phyloP scores from a whole-genome alignment of 352 stramenopile genomes.

The Phytophthora brassicae region DNA sequence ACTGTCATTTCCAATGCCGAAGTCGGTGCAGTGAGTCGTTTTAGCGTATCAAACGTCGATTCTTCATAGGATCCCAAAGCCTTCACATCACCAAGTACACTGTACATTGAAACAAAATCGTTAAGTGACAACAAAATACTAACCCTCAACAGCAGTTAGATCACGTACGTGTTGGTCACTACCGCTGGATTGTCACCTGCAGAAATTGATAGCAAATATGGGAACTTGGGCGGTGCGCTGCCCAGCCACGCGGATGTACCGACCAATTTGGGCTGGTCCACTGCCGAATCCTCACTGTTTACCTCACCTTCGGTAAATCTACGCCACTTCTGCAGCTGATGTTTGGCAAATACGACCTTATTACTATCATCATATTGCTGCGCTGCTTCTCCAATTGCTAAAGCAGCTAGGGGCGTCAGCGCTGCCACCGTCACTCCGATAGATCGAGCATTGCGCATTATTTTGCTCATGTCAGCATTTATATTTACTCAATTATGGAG shows the following conservation, averaged over 20 bases:
- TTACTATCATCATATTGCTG: constrained; percentile 43
- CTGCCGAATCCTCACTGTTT: neutral
- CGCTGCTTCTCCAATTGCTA: constrained; percentile 42
- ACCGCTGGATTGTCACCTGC: constrained; percentile 48
- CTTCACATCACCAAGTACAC: constrained; percentile 25
- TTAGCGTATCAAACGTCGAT: constrained; percentile 36
- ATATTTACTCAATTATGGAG: too few species aligned
- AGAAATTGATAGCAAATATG: constrained; percentile 63
- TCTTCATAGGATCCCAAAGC: constrained; percentile 44
- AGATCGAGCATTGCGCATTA: constrained; percentile 18
- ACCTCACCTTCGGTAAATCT: neutral
- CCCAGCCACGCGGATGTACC: constrained; percentile 44
- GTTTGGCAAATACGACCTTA: constrained; percentile 38
- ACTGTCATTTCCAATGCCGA: constrained; percentile 24
- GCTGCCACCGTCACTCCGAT: constrained; percentile 26
- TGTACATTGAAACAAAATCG: constrained; percentile 11
- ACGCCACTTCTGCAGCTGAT: constrained; percentile 36
- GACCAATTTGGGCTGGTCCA: constrained; percentile 1
- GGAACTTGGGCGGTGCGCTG: constrained; percentile 56
- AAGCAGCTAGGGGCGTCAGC: constrained; percentile 22
- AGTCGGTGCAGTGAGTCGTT: constrained; percentile 29
- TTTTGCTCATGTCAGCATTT: constrained; percentile 9
- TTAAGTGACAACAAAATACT: neutral
- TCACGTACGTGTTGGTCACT: constrained; percentile 33
- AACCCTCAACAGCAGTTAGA: neutral